Evolutionary conservation across 768 basidiomycete genomes (phyloP).

Genomic region (Leccinum incarnatum): DNA sequence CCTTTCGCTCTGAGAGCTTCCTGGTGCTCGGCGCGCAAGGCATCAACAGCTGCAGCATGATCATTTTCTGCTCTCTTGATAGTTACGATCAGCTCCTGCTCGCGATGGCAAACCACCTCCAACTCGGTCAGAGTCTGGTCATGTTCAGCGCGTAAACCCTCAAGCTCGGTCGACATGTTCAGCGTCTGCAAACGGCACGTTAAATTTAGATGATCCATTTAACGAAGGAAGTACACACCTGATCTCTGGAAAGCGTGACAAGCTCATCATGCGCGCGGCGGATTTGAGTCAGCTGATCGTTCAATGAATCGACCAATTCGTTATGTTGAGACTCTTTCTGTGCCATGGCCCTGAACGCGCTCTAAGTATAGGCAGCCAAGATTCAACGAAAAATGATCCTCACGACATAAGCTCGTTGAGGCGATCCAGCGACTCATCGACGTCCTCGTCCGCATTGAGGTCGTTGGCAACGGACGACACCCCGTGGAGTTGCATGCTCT

Average conservation of each 20-base stretch:
- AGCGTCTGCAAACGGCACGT: constrained; percentile 46
- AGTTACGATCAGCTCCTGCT: constrained; percentile 50
- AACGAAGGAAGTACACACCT: constrained; percentile 46
- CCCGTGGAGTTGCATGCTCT: constrained; percentile 54
- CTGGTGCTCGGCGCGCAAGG: constrained; percentile 45
- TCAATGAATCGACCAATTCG: constrained; percentile 73
- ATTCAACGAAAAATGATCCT: constrained; percentile 29
- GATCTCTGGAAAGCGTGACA: constrained; percentile 76
- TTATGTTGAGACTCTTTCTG: constrained; percentile 92
- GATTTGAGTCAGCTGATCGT: constrained; percentile 61
- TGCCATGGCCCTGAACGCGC: constrained; percentile 79
- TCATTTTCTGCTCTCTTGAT: constrained; percentile 50
- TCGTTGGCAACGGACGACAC: constrained; percentile 31
- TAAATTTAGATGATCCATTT: neutral
- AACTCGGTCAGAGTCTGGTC: constrained; percentile 49
- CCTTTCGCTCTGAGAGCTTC: constrained; percentile 42
- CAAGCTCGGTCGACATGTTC: constrained; percentile 88
- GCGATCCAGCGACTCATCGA: constrained; percentile 71
- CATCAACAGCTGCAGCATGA: constrained; percentile 48
- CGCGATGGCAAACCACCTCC: constrained; percentile 55
- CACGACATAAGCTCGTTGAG: constrained; percentile 93
- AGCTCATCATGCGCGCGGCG: constrained; percentile 82
- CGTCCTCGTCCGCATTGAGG: constrained; percentile 36
- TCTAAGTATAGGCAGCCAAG: constrained; percentile 8
- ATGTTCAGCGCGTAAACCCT: constrained; percentile 64